Percentiles rank a stretch among this genome's conserved stretches.
These are phyloP conservation scores for Aspergillus mulundensis DNA, from an alignment of 495 filamentous ascomycete species.

Conservation along the genomic window DNA sequence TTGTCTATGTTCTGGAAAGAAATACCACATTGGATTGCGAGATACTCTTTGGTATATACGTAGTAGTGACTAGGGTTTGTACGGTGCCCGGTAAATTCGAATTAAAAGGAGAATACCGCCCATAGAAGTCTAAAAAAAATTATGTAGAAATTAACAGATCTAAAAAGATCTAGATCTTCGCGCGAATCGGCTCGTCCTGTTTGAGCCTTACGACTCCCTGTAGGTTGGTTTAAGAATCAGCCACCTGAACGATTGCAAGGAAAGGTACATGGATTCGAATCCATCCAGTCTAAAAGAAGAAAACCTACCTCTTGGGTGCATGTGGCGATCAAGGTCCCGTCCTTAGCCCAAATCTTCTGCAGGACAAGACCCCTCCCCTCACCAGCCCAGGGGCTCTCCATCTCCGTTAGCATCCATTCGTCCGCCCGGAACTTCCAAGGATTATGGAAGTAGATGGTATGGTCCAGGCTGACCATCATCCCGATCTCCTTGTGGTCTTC, in stretches of 20 bases:
- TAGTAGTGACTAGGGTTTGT: background rate
- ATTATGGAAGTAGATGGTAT: conserved; percentile 92
- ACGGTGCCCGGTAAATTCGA: too few relatives aligned
- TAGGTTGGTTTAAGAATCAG: conserved; percentile 9
- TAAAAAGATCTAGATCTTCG: conserved; percentile 33
- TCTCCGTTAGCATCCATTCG: conserved; percentile 92
- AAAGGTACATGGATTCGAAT: background rate
- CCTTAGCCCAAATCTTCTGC: conserved; percentile 81
- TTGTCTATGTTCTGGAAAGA: background rate
- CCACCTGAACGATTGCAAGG: conserved; percentile 1
- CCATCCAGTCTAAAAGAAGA: conserved; percentile 3
- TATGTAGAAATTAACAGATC: background rate
- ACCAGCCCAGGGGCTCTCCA: conserved; percentile 89
- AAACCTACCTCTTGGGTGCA: conserved; percentile 44
- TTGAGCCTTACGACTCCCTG: conserved; percentile 46
- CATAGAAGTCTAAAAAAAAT: too few relatives aligned
- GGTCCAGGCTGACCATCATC: conserved; percentile 96
- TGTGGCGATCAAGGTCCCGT: conserved; percentile 75
- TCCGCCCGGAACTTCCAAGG: conserved; percentile 75
- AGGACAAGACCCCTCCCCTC: conserved; percentile 83
- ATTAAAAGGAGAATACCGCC: too few relatives aligned
- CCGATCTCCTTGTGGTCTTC: conserved; percentile 52
- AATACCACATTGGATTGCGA: conserved; percentile 1
- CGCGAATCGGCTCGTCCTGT: conserved; percentile 38
- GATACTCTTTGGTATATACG: conserved; percentile 1